Conservation (phyloP, 148 eudicot species). For the Vaccinium macrocarpon region DNA sequence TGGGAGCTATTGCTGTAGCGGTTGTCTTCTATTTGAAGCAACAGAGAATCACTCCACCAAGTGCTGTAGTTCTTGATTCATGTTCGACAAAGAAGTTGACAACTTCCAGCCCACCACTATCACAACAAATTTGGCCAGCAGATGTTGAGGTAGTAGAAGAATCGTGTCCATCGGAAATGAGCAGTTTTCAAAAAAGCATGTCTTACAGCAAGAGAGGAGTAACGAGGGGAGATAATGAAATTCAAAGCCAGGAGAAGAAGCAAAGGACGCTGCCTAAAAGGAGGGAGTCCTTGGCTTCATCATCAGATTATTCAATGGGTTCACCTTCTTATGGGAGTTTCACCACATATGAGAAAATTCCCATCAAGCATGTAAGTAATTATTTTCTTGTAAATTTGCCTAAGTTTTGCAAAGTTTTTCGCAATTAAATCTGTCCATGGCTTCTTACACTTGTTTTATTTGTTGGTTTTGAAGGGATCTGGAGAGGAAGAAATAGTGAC, state of each 20-base stretch:
- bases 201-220: conserved; percentile 34
- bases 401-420: background rate
- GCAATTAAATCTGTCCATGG: background rate
- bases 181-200: conserved; percentile 51
- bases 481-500: conserved; percentile 78
- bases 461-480: conserved; percentile 32
- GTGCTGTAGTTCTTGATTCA: conserved; percentile 19
- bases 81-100: conserved; percentile 3
- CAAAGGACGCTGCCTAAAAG: conserved; percentile 44
- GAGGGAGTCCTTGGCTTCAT: conserved; percentile 85
- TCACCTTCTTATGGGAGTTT: conserved; percentile 91
- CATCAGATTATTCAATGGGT: conserved; percentile 54
- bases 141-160: conserved; percentile 53
- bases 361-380: conserved; percentile 55
- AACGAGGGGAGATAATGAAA: conserved; percentile 35
- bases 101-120: conserved; percentile 10
- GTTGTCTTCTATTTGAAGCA: conserved; percentile 27
- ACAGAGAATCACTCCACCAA: conserved; percentile 5
- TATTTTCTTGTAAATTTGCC: background rate
- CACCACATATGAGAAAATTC: conserved; percentile 72
- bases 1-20: conserved; percentile 19
- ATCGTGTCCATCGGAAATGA: conserved; percentile 70
- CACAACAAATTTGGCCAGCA: conserved; percentile 23
- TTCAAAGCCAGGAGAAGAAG: conserved; percentile 48
- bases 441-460: background rate